Base-by-base conservation (phyloP, 257 asterid genomes). In the Oldenlandia corymbosa region DNA sequence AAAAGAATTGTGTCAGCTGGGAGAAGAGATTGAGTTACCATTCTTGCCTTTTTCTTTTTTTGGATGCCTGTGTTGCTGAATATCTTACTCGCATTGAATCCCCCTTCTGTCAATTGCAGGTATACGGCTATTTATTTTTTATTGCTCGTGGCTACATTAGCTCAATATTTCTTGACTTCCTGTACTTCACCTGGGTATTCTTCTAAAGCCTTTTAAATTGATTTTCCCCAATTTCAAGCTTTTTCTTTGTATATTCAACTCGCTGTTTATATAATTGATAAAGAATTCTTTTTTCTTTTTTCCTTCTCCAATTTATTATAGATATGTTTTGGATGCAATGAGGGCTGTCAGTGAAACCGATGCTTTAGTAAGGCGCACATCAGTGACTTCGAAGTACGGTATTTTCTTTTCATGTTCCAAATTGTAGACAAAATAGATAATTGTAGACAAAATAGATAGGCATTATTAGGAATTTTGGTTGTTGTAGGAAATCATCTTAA, bases 141-240 rank as follows among this genome's bases (percentile, higher is more conserved):
- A 48, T 69, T 93, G 69, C 81, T 93, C 64, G 76, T 75, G 65
- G 88, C 84, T 67, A 84, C 99, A 31, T 81, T 93, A 78, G 78
- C 74, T 75, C 99, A 88, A 66, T 93, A 93, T 71, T 88, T 90
- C 73, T 30, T 90, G 53, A 86, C 99, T 65, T 80, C 96, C 65
- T 82, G 83, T 73, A 75, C 97, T 65, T 84, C 97, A 59, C 99
- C 99, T 18, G 95, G 99, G 97, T 90, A 90, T 70, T 70, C 62
- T 58, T 68, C 18, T 27, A 31, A 67, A 51, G 41, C 36, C 43
- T 6, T 65, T 27, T 62, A n/a, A 59, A 51, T 21, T 41, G 13
- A 24, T 16, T 68, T 50, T 6, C 47, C 3, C 53, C 46, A 53
- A 21, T 59, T 8, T 52, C 49, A 42, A 59, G 61, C 64, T 71